Percentiles rank a stretch among this genome's conserved stretches.
phyloP scores from a whole-genome alignment of 208 protist genomes.

The Leishmania gerbilli region DNA sequence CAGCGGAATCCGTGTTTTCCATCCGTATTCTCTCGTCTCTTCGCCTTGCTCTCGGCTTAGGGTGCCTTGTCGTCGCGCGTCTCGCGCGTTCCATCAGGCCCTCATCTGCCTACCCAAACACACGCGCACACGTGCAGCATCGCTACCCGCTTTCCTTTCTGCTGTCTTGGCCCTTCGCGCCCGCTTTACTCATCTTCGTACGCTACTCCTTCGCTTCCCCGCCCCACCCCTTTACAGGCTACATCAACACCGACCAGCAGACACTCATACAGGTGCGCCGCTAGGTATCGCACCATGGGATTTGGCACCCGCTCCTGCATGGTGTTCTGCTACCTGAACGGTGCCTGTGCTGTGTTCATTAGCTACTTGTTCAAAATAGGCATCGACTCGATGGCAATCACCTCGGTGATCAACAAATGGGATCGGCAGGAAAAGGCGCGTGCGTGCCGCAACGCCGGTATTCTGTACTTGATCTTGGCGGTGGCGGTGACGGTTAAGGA shows the following conservation, averaged over 20 bases:
- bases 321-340: constrained; percentile 80
- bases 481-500: constrained; percentile 39
- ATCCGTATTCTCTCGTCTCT: background rate
- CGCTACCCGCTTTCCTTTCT: background rate
- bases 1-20: background rate
- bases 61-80: background rate
- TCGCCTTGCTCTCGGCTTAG: background rate
- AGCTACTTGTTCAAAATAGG: constrained; percentile 71
- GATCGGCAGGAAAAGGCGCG: constrained; percentile 59
- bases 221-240: background rate
- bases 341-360: constrained; percentile 69
- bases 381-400: constrained; percentile 71
- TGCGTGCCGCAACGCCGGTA: constrained; percentile 63
- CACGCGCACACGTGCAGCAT: background rate
- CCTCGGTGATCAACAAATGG: constrained; percentile 53
- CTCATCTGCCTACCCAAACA: background rate
- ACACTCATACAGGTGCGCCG: background rate
- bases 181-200: background rate
- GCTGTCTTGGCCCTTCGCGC: background rate
- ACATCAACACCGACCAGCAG: background rate
- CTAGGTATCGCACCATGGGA: constrained; percentile 38
- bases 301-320: constrained; percentile 60
- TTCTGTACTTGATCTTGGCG: constrained; percentile 68
- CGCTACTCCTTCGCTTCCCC: background rate
- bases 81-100: background rate